A percentile compares a stretch with the other conserved stretches of the same genome.
These are phyloP conservation scores for Boletus coccyginus DNA, from an alignment of 768 basidiomycete genomes.

Conservation along the genomic window DNA sequence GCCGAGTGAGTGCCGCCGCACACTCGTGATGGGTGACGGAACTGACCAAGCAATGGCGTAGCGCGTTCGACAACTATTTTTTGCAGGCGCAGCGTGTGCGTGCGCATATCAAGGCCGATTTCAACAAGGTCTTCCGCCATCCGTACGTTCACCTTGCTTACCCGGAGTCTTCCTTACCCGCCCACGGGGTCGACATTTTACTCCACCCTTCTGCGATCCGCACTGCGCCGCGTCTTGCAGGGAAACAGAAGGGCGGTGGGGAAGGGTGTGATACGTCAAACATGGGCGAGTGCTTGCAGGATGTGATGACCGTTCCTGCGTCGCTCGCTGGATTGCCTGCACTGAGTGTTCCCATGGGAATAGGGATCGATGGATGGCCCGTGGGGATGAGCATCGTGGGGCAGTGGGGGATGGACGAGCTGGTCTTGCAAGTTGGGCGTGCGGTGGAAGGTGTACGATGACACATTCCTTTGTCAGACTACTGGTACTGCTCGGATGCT, in stretches of 20 bases:
- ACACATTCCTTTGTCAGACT: neutral
- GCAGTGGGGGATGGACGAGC: conserved; percentile 78
- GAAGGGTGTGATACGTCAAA: conserved; percentile 12
- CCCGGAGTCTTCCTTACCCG: neutral
- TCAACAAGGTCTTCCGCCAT: conserved; percentile 62
- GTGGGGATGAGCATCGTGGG: conserved; percentile 81
- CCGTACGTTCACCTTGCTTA: conserved; percentile 46
- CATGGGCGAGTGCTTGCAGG: conserved; percentile 77
- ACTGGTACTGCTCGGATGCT: neutral
- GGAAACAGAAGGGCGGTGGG: neutral
- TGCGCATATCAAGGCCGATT: conserved; percentile 67
- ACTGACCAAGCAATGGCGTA: conserved; percentile 27
- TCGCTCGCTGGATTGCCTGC: conserved; percentile 88
- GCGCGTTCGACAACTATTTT: conserved; percentile 98
- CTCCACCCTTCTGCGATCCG: conserved; percentile 85
- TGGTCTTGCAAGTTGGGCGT: conserved; percentile 55
- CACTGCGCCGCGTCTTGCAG: conserved; percentile 65
- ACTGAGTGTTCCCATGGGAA: conserved; percentile 62
- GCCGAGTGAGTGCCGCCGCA: conserved; percentile 65
- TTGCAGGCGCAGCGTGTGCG: conserved; percentile 88
- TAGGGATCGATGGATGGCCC: conserved; percentile 65
- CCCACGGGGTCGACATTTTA: conserved; percentile 68
- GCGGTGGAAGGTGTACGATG: conserved; percentile 35
- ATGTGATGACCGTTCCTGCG: conserved; percentile 89
- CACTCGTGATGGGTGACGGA: neutral